Evolutionary conservation across 257 asterid genomes (phyloP).

Genomic region (Osmanthus fragrans): DNA sequence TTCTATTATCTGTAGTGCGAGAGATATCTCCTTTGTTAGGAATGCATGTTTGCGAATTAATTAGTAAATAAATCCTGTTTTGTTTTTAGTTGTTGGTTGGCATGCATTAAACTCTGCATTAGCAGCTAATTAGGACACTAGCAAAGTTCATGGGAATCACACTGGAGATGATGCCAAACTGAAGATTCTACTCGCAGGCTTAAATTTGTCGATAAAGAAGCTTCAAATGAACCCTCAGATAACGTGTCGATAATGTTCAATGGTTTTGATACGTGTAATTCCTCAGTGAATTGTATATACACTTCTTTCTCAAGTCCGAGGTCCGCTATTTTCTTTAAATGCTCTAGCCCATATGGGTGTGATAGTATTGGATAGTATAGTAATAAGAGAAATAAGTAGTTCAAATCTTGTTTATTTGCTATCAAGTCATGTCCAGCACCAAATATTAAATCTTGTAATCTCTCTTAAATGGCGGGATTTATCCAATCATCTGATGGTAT

Average conservation of each 20-base stretch:
- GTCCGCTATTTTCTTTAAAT: too few relatives aligned
- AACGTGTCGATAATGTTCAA: too few relatives aligned
- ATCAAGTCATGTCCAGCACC: background rate
- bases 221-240: too few relatives aligned
- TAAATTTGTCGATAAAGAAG: too few relatives aligned
- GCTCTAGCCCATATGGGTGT: background rate
- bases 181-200: background rate
- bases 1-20: too few relatives aligned
- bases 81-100: background rate
- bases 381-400: background rate
- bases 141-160: background rate
- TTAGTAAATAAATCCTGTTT: background rate
- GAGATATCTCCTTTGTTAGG: background rate
- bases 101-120: background rate
- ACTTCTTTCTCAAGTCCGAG: too few relatives aligned
- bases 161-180: background rate
- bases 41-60: background rate
- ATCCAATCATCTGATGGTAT: conserved; percentile 69
- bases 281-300: too few relatives aligned
- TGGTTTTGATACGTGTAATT: too few relatives aligned
- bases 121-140: background rate
- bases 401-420: background rate
- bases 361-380: background rate
- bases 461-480: conserved; percentile 43
- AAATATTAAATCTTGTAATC: background rate